These are phyloP conservation scores for Colletotrichum orchidophilum DNA, from an alignment of 2,329 filamentous ascomycete genomes.

Conservation along the genomic window DNA sequence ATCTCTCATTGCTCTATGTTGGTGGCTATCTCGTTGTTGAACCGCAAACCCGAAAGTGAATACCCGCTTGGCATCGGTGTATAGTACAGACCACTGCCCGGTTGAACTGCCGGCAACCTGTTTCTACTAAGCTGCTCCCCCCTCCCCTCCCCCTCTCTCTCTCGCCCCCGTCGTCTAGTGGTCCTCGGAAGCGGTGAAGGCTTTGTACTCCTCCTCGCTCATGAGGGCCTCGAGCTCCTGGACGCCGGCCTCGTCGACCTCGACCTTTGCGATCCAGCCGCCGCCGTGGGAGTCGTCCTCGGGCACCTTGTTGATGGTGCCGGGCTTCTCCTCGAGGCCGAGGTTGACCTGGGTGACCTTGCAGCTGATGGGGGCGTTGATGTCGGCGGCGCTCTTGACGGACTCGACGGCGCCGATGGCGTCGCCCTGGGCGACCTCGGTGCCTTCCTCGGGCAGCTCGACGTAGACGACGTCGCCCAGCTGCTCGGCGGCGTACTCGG, in stretches of 20 bases:
- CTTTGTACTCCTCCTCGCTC: constrained; percentile 80
- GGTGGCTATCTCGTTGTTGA: constrained; percentile 25
- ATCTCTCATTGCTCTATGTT: constrained; percentile 22
- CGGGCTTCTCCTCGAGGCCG: constrained; percentile 83
- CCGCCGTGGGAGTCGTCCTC: constrained; percentile 80
- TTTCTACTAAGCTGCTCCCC: constrained; percentile 1
- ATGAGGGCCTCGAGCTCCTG: constrained; percentile 81
- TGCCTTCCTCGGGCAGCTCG: constrained; percentile 81
- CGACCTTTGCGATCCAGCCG: constrained; percentile 92
- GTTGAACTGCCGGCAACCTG: constrained; percentile 32
- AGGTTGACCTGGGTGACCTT: constrained; percentile 79
- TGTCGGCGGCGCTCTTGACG: constrained; percentile 98
- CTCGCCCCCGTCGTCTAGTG: constrained; percentile 41
- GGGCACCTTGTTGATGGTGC: constrained; percentile 87
- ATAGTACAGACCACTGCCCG: constrained; percentile 30
- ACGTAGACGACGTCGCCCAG: constrained; percentile 98
- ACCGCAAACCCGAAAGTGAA: constrained; percentile 25
- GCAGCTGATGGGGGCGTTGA: constrained; percentile 87
- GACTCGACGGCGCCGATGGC: constrained; percentile 95
- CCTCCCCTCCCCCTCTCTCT: not conserved
- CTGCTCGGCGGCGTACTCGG: constrained; percentile 87
- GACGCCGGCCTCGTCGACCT: constrained; percentile 72
- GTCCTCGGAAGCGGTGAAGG: constrained; percentile 67
- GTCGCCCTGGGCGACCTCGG: constrained; percentile 79
- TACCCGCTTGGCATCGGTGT: constrained; percentile 12